Conservation (phyloP, 2,329 filamentous ascomycete species). For the Xylaria sp. region DNA sequence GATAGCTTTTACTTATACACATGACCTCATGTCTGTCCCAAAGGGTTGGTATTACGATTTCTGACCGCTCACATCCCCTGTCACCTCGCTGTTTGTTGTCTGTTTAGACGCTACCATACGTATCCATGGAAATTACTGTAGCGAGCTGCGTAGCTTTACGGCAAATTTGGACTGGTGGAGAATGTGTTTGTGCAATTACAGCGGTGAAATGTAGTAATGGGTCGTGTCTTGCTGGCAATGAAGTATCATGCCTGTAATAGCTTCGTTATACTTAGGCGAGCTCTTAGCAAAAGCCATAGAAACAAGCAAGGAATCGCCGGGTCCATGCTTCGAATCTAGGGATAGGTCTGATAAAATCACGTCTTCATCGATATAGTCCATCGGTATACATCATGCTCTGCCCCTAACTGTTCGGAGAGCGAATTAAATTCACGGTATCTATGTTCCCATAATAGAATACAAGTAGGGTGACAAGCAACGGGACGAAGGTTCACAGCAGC, state of each 20-base stretch:
- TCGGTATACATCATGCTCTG: not conserved
- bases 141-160: not conserved
- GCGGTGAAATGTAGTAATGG: too few species aligned
- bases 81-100: not conserved
- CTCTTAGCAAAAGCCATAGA: not conserved
- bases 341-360: too few species aligned
- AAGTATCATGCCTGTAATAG: not conserved
- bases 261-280: not conserved
- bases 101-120: not conserved
- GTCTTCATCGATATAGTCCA: not conserved
- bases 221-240: not conserved
- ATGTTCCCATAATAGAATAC: not conserved
- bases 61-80: not conserved
- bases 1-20: too few species aligned
- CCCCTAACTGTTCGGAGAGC: not conserved
- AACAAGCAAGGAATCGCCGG: not conserved
- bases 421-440: not conserved
- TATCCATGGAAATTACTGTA: not conserved
- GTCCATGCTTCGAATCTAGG: too few species aligned
- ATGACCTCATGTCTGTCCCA: not conserved
- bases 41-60: not conserved
- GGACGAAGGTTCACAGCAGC: not conserved
- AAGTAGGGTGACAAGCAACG: not conserved
- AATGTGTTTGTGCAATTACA: not conserved
- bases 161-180: not conserved